phyloP scores from a whole-genome alignment of 352 stramenopile species.

The Globisporangium camurandrum region DNA sequence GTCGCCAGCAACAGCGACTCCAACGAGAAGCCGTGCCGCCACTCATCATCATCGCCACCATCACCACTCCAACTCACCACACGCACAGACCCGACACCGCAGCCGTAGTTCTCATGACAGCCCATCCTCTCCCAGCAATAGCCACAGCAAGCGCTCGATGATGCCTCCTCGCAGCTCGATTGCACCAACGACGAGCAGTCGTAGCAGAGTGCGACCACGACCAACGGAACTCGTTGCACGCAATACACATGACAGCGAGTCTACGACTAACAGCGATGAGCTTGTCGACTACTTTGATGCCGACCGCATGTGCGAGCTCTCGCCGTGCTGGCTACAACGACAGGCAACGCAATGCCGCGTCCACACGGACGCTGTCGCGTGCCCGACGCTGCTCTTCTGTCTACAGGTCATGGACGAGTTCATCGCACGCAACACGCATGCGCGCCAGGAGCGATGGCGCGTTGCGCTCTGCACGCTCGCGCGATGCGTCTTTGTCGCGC shows the following conservation, averaged over 20 bases:
- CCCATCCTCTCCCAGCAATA: no score
- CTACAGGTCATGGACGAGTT: constrained; percentile 72
- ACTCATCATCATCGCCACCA: no score
- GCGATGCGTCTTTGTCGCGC: constrained; percentile 39
- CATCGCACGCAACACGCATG: constrained; percentile 30
- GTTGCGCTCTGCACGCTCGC: constrained; percentile 44
- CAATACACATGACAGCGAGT: background rate
- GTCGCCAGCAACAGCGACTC: no score
- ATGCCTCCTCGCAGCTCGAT: no score
- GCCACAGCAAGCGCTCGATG: no score
- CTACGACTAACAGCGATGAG: constrained; percentile 9
- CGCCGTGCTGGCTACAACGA: constrained; percentile 48
- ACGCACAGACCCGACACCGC: no score
- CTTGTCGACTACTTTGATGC: constrained; percentile 63
- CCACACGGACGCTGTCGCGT: constrained; percentile 22
- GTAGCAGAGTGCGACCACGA: background rate
- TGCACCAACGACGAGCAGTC: no score
- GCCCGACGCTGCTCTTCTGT: constrained; percentile 68
- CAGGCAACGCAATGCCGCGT: constrained; percentile 32
- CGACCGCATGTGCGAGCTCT: constrained; percentile 54
- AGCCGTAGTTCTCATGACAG: no score
- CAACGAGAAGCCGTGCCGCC: no score
- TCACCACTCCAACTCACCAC: no score
- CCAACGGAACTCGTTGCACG: constrained; percentile 15
- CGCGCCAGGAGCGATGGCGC: constrained; percentile 26